Evolutionary conservation across 106 monocot species (phyloP).

Genomic region (Platanthera zijinensis): DNA sequence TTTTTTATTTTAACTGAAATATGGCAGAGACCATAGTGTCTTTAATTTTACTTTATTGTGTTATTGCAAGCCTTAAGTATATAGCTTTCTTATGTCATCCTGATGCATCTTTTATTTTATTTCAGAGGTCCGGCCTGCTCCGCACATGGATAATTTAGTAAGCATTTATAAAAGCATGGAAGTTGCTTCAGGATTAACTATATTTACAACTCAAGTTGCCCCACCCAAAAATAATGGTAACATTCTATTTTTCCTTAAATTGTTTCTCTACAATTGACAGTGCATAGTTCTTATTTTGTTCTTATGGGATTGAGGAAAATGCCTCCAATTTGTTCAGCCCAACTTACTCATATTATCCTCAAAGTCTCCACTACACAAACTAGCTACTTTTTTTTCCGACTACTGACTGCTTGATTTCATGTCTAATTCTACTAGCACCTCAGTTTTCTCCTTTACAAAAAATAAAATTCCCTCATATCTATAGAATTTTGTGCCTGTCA

Average conservation of each 20-base stretch:
- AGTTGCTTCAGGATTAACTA: constrained; percentile 43
- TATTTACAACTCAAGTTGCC: constrained; percentile 49
- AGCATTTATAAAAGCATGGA: constrained; percentile 88
- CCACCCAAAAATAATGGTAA: constrained; percentile 40
- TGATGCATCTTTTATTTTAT: neutral
- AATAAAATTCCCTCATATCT: neutral
- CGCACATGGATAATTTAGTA: constrained; percentile 94
- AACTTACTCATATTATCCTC: too few relatives aligned
- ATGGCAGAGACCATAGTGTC: too few relatives aligned
- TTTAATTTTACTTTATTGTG: neutral
- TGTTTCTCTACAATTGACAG: neutral
- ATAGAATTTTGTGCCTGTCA: neutral
- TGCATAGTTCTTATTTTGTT: neutral
- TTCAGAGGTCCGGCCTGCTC: constrained; percentile 77
- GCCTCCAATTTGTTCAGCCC: neutral
- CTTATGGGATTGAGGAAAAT: neutral
- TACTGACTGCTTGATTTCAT: neutral
- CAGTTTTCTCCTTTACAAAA: neutral
- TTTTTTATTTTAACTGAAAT: too few relatives aligned
- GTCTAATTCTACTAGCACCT: neutral
- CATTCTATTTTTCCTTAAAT: neutral
- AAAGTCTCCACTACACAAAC: neutral
- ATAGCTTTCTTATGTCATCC: neutral
- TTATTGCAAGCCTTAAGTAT: neutral
- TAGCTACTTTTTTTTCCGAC: neutral